Conservation (phyloP, 2,329 filamentous ascomycete species). For the Nectriaceae sp. region DNA sequence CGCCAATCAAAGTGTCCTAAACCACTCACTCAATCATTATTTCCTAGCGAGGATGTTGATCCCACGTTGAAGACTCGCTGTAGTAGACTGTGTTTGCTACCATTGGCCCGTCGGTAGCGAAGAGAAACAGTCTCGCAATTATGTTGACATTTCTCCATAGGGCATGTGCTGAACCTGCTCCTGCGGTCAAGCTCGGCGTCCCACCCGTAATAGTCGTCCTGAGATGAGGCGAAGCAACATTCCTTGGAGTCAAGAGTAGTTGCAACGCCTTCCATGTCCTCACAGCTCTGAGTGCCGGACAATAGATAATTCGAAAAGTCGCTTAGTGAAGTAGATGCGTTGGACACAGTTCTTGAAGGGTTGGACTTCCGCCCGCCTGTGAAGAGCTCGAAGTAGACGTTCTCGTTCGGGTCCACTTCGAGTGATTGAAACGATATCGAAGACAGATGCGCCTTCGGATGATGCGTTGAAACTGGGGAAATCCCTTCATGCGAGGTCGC, state of each 20-base stretch:
- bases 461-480: conserved; percentile 4
- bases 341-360: background rate
- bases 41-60: conserved; percentile 19
- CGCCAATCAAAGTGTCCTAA: no score
- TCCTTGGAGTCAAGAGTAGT: conserved; percentile 15
- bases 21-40: no score
- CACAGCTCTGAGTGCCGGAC: conserved; percentile 27
- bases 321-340: conserved; percentile 20
- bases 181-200: conserved; percentile 45
- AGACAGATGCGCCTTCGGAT: conserved; percentile 3
- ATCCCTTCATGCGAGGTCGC: conserved; percentile 5
- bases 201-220: conserved; percentile 53
- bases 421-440: conserved; percentile 9
- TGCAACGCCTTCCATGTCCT: conserved; percentile 10
- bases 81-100: conserved; percentile 23
- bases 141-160: conserved; percentile 5
- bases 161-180: background rate
- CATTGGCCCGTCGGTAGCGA: conserved; percentile 27
- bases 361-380: background rate
- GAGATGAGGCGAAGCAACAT: conserved; percentile 18
- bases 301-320: conserved; percentile 44
- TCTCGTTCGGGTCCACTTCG: conserved; percentile 7
- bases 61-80: conserved; percentile 27
- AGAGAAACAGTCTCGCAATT: conserved; percentile 19
- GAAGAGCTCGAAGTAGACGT: background rate